These are phyloP conservation scores for Dictyostelium intermedium DNA, from an alignment of 78 protist species.

Conservation along the genomic window DNA sequence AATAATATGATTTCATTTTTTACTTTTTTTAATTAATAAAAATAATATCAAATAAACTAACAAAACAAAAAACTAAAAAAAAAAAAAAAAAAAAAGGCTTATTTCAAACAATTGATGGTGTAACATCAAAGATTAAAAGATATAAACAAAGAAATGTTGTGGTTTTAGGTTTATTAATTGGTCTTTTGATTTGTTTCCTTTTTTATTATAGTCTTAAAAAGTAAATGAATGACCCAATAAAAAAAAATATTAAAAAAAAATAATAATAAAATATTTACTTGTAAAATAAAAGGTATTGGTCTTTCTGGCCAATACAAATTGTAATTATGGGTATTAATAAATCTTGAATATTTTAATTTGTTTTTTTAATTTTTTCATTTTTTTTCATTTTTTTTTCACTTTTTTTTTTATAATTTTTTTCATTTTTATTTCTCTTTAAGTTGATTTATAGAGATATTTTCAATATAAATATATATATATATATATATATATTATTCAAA, in stretches of 20 bases:
- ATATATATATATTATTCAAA: too few relatives aligned
- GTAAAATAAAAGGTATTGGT: too few relatives aligned
- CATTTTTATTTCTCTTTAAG: too few relatives aligned
- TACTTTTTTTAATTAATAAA: background rate
- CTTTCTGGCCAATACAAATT: too few relatives aligned
- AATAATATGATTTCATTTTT: background rate
- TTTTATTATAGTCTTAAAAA: constrained; percentile 52
- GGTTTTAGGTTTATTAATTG: constrained; percentile 43
- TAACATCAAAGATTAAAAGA: constrained; percentile 63
- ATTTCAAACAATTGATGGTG: constrained; percentile 49
- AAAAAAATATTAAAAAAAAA: background rate
- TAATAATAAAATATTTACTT: background rate
- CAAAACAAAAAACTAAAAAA: background rate
- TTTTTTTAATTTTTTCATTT: too few relatives aligned
- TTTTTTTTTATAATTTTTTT: too few relatives aligned
- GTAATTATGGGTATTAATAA: too few relatives aligned
- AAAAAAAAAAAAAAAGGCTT: background rate
- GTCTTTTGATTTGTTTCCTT: constrained; percentile 24
- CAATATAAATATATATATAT: too few relatives aligned
- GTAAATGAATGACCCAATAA: background rate
- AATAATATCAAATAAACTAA: background rate
- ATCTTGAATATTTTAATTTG: too few relatives aligned
- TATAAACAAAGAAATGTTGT: constrained; percentile 54
- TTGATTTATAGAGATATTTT: too few relatives aligned
- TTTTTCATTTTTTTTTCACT: too few relatives aligned